Evolutionary conservation across 345 rosid species (phyloP).

Genomic region (Sonneratia caseolaris): DNA sequence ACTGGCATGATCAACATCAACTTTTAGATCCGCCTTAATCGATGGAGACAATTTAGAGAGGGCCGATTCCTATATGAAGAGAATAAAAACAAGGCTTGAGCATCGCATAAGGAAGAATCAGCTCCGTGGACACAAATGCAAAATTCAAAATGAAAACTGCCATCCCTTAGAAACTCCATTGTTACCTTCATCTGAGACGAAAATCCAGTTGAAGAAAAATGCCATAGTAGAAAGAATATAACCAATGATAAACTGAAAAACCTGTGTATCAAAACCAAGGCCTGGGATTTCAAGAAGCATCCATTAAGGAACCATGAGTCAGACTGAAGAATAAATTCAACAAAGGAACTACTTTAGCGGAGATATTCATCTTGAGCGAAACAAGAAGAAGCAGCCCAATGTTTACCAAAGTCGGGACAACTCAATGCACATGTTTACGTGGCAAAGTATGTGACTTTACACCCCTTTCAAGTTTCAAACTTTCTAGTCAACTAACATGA

Average conservation of each 20-base stretch:
- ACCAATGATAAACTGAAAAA: conserved; percentile 80
- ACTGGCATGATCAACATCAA: conserved; percentile 20
- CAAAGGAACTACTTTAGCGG: not conserved
- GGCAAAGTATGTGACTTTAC: not conserved
- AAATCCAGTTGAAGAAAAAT: conserved; percentile 41
- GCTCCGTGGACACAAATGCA: not conserved
- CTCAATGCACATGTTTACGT: not conserved
- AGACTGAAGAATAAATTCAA: not conserved
- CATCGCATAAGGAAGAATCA: not conserved
- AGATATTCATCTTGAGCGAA: not conserved
- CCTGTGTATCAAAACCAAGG: conserved; percentile 83
- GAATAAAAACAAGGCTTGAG: not conserved
- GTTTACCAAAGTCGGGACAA: not conserved
- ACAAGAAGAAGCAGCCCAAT: not conserved
- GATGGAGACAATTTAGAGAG: conserved; percentile 19
- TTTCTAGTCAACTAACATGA: not conserved
- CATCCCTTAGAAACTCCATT: not conserved
- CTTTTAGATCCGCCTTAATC: conserved; percentile 24
- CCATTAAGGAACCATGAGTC: conserved; percentile 14
- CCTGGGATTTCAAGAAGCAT: conserved; percentile 60
- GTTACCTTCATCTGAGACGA: conserved; percentile 41
- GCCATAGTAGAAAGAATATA: conserved; percentile 70
- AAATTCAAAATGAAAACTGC: not conserved
- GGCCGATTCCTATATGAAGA: conserved; percentile 32
- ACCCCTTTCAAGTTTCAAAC: not conserved